These are phyloP conservation scores for Alternaria longipes DNA, from an alignment of 2,329 filamentous ascomycete species.

Conservation along the genomic window DNA sequence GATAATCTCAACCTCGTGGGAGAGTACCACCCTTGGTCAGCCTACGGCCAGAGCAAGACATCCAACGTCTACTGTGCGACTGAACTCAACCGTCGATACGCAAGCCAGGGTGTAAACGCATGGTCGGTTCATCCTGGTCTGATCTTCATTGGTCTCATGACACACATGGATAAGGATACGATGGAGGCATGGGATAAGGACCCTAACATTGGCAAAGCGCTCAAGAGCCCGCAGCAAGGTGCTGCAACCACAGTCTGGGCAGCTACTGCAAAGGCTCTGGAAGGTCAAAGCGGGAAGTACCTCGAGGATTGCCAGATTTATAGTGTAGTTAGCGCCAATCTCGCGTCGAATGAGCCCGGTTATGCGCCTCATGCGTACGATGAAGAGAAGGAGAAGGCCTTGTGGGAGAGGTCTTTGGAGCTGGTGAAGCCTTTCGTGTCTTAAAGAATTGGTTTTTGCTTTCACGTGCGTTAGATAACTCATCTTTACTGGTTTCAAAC, in stretches of 20 bases:
- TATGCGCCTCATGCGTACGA: constrained; percentile 53
- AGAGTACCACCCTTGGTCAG: constrained; percentile 50
- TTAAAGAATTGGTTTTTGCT: background rate
- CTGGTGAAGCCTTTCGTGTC: constrained; percentile 21
- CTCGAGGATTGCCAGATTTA: constrained; percentile 40
- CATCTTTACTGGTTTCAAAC: no score
- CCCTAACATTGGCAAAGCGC: constrained; percentile 20
- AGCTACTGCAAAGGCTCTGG: constrained; percentile 45
- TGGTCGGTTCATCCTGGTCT: constrained; percentile 59
- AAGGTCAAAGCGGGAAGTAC: constrained; percentile 49
- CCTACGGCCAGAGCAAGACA: constrained; percentile 62
- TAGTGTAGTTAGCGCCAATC: background rate
- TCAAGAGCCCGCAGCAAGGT: constrained; percentile 51
- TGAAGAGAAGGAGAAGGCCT: constrained; percentile 56
- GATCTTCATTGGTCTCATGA: constrained; percentile 39
- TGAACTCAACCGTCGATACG: constrained; percentile 61
- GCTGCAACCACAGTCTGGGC: constrained; percentile 52
- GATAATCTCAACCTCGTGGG: constrained; percentile 54
- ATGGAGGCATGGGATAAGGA: constrained; percentile 7
- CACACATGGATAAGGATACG: constrained; percentile 3
- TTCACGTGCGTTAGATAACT: no score
- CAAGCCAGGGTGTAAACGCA: constrained; percentile 55
- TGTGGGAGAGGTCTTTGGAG: constrained; percentile 48
- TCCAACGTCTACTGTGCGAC: constrained; percentile 63
- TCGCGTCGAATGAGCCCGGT: background rate